phyloP scores from a whole-genome alignment of 257 asterid species.

The Verbena officinalis region DNA sequence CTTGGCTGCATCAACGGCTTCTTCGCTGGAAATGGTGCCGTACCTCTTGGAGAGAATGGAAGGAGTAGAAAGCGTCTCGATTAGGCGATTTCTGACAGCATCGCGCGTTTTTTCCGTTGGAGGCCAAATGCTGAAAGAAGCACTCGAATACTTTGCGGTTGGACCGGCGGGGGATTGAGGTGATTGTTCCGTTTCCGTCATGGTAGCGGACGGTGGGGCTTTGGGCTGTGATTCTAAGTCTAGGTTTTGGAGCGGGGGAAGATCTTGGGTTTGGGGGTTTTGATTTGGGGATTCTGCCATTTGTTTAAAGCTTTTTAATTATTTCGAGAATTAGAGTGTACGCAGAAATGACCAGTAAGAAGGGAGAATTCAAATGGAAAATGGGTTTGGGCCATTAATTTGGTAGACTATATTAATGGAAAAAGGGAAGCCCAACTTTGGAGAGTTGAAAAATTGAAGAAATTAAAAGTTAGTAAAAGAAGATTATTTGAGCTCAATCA shows the following conservation, averaged over 20 bases:
- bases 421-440: no score
- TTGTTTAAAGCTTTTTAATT: not conserved
- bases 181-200: slow-evolving; percentile 23
- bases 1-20: slow-evolving; percentile 53
- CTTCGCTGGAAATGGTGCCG: slow-evolving; percentile 60
- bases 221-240: slow-evolving; percentile 4
- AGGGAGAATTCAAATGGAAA: no score
- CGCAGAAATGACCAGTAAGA: no score
- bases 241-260: not conserved
- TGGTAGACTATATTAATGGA: no score
- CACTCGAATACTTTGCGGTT: slow-evolving; percentile 14
- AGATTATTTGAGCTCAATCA: no score
- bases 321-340: no score
- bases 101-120: slow-evolving; percentile 72
- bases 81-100: slow-evolving; percentile 57
- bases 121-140: slow-evolving; percentile 75
- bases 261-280: not conserved
- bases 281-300: slow-evolving; percentile 25
- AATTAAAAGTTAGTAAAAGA: no score
- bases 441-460: no score
- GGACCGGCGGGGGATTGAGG: slow-evolving; percentile 10
- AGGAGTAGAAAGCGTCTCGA: slow-evolving; percentile 59
- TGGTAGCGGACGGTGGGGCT: slow-evolving; percentile 21
- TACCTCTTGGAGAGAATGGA: slow-evolving; percentile 70
- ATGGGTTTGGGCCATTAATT: no score